Base-by-base conservation (phyloP, 768 basidiomycete genomes). In the Chiua virens region DNA sequence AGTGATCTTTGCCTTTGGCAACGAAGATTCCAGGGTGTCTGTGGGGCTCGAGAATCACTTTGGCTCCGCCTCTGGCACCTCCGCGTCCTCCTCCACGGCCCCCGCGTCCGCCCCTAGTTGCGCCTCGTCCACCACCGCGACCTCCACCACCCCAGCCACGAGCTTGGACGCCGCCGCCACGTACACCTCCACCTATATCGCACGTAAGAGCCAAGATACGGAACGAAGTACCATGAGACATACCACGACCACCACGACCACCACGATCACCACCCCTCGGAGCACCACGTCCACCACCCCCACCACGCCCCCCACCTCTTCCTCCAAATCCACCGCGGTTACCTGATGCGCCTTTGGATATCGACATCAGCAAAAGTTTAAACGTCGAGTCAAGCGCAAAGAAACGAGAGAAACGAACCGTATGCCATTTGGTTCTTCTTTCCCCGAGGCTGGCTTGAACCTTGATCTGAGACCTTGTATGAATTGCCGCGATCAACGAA, bases 1-100 rank as follows among this genome's bases (percentile, higher is more conserved):
- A 81, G 63, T 91, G 87, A 64, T 98, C 97, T 74, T 99, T 98
- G 71, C 94, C 95, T 71, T 90, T 90, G 52, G 97, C 97, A 64
- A 99, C 89, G 76, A 98, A 99, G 46, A 99, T 82, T 44, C 97
- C 97, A 30, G 84, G 73, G 71, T 99, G 97, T 65, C 88, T 80
- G 77, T 99, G 97, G 0, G 96, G 94, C 70, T 98, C 95, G 55
- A 99, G 77, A 57, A 96, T 83, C 46, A 93, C 92, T 60, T 89
- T 92, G 34, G 92, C 75, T 3, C 92, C 93, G 21, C 94, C 94
- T 57, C 71, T 79, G 4, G 81, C 85, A 11, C 92, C 91, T 4
- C 89, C 85, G 13, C 84, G 69, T 11, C 80, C 85, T 6, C 86
- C 85, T 1, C 85, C n/a, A n/a, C n/a, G 66, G 15, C 80, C 71